Evolutionary conservation across 2,329 filamentous ascomycete species (phyloP).

Genomic region (Colletotrichum musicola): DNA sequence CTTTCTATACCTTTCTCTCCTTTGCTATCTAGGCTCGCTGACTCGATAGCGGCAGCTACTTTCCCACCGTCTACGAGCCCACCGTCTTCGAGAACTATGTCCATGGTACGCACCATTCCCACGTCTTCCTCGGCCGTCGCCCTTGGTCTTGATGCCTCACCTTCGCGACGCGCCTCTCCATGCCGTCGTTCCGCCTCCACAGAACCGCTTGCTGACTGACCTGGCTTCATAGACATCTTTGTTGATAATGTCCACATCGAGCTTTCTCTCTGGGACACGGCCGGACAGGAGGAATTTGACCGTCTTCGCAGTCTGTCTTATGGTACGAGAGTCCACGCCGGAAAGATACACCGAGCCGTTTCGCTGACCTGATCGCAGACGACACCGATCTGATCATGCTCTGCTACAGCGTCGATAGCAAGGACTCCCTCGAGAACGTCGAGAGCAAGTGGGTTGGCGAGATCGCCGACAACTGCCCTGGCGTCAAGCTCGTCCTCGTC

Average conservation of each 20-base stretch:
- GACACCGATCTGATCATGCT: slow-evolving; percentile 99
- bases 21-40: slow-evolving; percentile 14
- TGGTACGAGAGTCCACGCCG: slow-evolving; percentile 60
- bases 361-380: slow-evolving; percentile 52
- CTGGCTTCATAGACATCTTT: slow-evolving; percentile 81
- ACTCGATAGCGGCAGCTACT: slow-evolving; percentile 73
- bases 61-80: slow-evolving; percentile 97
- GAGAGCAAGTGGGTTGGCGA: slow-evolving; percentile 99
- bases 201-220: slow-evolving; percentile 25
- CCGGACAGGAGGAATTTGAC: slow-evolving; percentile 99
- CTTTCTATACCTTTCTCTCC: background rate
- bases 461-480: slow-evolving; percentile 97
- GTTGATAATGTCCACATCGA: slow-evolving; percentile 98
- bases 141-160: background rate
- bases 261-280: slow-evolving; percentile 97
- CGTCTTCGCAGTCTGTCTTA: slow-evolving; percentile 94
- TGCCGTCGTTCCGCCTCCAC: background rate
- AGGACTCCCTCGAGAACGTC: slow-evolving; percentile 97
- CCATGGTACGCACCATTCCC: slow-evolving; percentile 75
- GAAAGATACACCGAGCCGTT: background rate
- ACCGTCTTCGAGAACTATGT: slow-evolving; percentile 99
- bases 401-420: slow-evolving; percentile 97
- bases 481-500: slow-evolving; percentile 93
- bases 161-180: background rate
- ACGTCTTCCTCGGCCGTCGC: background rate